phyloP scores from a whole-genome alignment of 2,329 filamentous ascomycete genomes.

The Xylariales sp. region DNA sequence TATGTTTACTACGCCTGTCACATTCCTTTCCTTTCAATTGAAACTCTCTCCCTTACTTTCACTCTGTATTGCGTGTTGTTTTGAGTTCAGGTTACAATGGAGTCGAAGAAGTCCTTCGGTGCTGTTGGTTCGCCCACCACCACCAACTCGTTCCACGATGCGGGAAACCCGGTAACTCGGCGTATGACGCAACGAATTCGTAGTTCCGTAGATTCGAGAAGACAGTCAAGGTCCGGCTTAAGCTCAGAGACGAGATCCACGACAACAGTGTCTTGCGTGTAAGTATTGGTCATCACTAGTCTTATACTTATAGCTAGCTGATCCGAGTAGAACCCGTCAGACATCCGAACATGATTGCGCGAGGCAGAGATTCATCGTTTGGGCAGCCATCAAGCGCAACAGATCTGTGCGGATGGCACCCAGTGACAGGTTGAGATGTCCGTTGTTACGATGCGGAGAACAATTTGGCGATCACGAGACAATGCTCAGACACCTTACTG shows the following conservation, averaged over 20 bases:
- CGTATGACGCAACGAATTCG: conserved; percentile 13
- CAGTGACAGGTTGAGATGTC: conserved; percentile 46
- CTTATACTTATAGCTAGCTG: conserved; percentile 14
- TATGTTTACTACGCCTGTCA: too few species aligned
- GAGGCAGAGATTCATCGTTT: conserved; percentile 50
- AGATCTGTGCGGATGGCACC: conserved; percentile 40
- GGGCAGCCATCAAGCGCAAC: conserved; percentile 53
- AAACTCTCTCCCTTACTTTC: too few species aligned
- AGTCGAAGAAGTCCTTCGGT: conserved; percentile 9
- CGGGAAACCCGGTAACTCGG: conserved; percentile 20
- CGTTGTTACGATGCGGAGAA: conserved; percentile 45
- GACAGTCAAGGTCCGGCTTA: conserved; percentile 21
- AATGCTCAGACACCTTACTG: conserved; percentile 49
- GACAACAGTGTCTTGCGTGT: conserved; percentile 25
- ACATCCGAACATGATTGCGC: conserved; percentile 45
- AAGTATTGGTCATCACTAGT: conserved; percentile 13
- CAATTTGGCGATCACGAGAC: conserved; percentile 46
- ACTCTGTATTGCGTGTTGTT: neutral
- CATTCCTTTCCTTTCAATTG: too few species aligned
- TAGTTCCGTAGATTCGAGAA: conserved; percentile 16
- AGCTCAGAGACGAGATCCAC: conserved; percentile 18
- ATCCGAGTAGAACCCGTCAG: conserved; percentile 36
- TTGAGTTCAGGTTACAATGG: neutral
- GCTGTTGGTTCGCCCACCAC: conserved; percentile 7
- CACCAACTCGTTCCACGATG: conserved; percentile 14